These are phyloP conservation scores for Potentilla sterilis DNA, from an alignment of 306 rosid genomes.

Conservation along the genomic window DNA sequence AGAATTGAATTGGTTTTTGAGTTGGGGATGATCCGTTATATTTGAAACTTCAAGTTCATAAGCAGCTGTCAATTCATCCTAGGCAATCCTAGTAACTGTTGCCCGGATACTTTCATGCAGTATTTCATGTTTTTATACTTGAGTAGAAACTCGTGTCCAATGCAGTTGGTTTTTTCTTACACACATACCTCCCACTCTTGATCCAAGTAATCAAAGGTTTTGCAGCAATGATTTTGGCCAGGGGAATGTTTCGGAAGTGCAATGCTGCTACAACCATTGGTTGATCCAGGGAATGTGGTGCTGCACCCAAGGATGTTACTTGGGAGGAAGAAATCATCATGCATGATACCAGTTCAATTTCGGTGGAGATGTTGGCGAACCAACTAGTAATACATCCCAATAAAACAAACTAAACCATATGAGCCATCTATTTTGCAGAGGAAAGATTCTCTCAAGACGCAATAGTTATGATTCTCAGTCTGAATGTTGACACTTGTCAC, in stretches of 20 bases:
- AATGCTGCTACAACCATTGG: neutral
- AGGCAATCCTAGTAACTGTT: neutral
- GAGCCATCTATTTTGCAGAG: neutral
- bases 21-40: neutral
- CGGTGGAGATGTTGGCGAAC: neutral
- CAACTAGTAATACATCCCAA: neutral
- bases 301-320: neutral
- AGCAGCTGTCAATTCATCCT: neutral
- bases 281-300: neutral
- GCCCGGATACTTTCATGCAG: neutral
- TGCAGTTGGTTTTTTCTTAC: neutral
- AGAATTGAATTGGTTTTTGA: neutral
- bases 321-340: neutral
- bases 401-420: neutral
- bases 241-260: neutral
- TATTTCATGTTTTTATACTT: no score
- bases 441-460: neutral
- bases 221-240: neutral
- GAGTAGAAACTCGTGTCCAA: neutral
- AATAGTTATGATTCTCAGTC: neutral
- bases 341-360: neutral
- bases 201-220: neutral
- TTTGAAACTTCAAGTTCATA: neutral
- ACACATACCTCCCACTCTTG: neutral
- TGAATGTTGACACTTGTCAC: neutral